Evolutionary conservation across 352 stramenopile genomes (phyloP).

Genomic region (Pythium brassicae): DNA sequence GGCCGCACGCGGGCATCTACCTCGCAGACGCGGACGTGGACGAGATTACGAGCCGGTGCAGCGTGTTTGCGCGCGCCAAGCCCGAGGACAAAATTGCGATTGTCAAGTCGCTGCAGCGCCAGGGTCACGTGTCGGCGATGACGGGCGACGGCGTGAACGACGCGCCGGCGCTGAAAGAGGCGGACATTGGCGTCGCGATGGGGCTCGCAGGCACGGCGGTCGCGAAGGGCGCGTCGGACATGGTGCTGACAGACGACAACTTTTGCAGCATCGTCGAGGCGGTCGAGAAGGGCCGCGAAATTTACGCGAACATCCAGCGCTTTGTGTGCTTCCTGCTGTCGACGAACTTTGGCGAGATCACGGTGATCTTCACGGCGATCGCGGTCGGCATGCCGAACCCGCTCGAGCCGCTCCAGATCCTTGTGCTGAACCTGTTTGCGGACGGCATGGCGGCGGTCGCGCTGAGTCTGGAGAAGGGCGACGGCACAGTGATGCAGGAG

Average conservation of each 20-base stretch:
- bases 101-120: constrained; percentile 91
- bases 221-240: constrained; percentile 97
- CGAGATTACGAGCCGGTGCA: constrained; percentile 66
- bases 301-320: constrained; percentile 98
- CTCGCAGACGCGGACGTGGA: constrained; percentile 80
- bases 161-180: constrained; percentile 94
- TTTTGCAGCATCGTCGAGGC: constrained; percentile 97
- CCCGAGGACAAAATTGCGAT: constrained; percentile 96
- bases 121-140: constrained; percentile 91
- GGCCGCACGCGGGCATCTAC: constrained; percentile 46
- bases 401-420: constrained; percentile 95
- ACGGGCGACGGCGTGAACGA: constrained; percentile 99
- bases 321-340: constrained; percentile 98
- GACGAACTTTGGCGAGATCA: constrained; percentile 95
- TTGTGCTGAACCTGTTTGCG: constrained; percentile 99
- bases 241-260: constrained; percentile 98
- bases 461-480: constrained; percentile 67
- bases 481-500: constrained; percentile 60
- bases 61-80: constrained; percentile 95
- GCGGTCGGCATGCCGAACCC: constrained; percentile 71
- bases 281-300: constrained; percentile 94
- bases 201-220: constrained; percentile 96
- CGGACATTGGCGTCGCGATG: constrained; percentile 97
- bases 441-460: constrained; percentile 84
- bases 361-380: constrained; percentile 74